Conservation (phyloP, 2,329 filamentous ascomycete species). For the Fusarium gaditjirri region DNA sequence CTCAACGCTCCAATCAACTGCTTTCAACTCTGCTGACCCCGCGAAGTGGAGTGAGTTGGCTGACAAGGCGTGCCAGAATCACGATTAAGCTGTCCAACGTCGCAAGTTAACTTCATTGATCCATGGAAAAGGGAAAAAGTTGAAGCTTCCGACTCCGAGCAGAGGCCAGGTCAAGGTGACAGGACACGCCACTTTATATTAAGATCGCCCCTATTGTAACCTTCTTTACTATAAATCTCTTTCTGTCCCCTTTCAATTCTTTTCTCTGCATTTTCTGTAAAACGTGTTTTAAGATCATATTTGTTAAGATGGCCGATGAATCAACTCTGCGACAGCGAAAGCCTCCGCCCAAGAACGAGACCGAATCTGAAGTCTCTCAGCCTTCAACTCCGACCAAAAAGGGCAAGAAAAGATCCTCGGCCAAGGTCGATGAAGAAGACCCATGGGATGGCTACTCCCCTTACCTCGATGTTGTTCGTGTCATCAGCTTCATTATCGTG, state of each 20-base stretch:
- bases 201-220: slow-evolving; percentile 19
- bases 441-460: slow-evolving; percentile 60
- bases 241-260: not conserved
- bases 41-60: slow-evolving; percentile 29
- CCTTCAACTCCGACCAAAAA: slow-evolving; percentile 43
- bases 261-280: not conserved
- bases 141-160: slow-evolving; percentile 33
- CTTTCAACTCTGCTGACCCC: slow-evolving; percentile 35
- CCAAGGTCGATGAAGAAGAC: slow-evolving; percentile 56
- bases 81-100: slow-evolving; percentile 41
- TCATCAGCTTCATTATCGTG: slow-evolving; percentile 73
- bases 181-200: slow-evolving; percentile 37
- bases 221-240: slow-evolving; percentile 14
- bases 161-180: slow-evolving; percentile 19
- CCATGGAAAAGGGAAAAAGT: slow-evolving; percentile 17
- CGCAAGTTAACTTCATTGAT: slow-evolving; percentile 23
- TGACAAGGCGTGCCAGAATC: slow-evolving; percentile 30
- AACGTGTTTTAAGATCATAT: not conserved
- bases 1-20: slow-evolving; percentile 24
- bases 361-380: slow-evolving; percentile 31
- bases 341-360: slow-evolving; percentile 41
- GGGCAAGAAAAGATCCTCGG: slow-evolving; percentile 35
- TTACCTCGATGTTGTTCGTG: slow-evolving; percentile 74
- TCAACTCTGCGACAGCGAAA: slow-evolving; percentile 59
- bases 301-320: slow-evolving; percentile 51